phyloP scores from a whole-genome alignment of 2,329 filamentous ascomycete genomes.

The Aspergillus tamarii region DNA sequence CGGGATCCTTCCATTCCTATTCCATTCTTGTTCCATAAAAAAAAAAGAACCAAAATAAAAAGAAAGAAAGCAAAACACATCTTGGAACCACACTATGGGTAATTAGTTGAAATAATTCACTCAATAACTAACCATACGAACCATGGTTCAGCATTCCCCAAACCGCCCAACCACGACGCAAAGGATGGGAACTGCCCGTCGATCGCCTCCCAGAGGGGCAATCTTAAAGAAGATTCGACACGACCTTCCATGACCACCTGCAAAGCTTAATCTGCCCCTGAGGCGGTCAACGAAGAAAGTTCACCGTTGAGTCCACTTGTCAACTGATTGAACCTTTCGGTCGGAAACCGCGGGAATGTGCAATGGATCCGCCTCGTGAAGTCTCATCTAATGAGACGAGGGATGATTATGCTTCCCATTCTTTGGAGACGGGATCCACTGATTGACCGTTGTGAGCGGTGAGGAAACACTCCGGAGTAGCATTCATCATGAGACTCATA shows the following conservation, averaged over 20 bases:
- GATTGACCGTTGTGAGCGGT: slow-evolving; percentile 1
- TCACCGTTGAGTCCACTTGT: not conserved
- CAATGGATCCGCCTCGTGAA: not conserved
- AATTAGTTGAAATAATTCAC: not conserved
- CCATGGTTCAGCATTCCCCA: not conserved
- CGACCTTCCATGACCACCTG: not conserved
- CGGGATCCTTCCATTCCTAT: not conserved
- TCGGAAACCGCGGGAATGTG: not conserved
- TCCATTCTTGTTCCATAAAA: not conserved
- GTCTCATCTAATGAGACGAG: not conserved
- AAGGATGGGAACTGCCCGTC: not conserved
- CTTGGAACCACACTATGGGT: not conserved
- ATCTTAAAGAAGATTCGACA: not conserved
- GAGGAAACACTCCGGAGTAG: not conserved
- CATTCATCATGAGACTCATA: not conserved
- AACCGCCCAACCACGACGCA: not conserved
- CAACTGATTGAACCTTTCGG: not conserved
- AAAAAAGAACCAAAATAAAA: not conserved
- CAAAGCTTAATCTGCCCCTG: not conserved
- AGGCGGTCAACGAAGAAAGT: not conserved
- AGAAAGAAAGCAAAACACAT: not conserved
- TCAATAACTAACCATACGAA: not conserved
- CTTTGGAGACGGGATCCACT: not conserved
- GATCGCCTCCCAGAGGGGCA: not conserved
- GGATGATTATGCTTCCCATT: not conserved